Percentiles rank a stretch among this genome's conserved stretches.
Evolutionary conservation across 306 rosid species (phyloP).

Genomic region (Begonia loranthoides): DNA sequence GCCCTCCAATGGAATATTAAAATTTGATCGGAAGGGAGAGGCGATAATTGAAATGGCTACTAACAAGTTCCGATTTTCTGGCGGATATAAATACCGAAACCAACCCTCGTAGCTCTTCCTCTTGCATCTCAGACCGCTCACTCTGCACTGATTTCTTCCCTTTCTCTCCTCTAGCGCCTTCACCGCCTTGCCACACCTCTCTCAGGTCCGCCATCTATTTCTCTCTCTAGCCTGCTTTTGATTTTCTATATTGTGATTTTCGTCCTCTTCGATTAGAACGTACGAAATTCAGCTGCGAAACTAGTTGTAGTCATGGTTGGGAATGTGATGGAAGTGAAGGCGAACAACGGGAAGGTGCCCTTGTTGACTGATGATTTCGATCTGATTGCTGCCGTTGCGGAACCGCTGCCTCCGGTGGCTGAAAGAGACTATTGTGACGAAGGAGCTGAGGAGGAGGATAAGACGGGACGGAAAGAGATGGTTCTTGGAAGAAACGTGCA

Average conservation of each 20-base stretch:
- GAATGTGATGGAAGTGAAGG: conserved; percentile 5
- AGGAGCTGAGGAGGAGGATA: not conserved
- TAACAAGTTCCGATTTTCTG: too few relatives aligned
- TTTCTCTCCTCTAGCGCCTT: not conserved
- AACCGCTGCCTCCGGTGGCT: conserved; percentile 25
- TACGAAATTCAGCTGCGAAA: not conserved
- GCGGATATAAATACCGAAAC: too few relatives aligned
- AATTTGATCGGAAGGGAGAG: too few relatives aligned
- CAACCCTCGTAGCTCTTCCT: too few relatives aligned
- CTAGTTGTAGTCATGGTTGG: conserved; percentile 11
- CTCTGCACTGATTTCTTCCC: too few relatives aligned
- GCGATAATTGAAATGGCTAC: too few relatives aligned
- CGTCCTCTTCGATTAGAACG: not conserved
- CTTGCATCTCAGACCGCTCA: too few relatives aligned
- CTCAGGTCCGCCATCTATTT: not conserved
- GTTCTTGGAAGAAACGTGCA: conserved; percentile 60
- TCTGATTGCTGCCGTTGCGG: conserved; percentile 18
- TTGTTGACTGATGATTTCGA: conserved; percentile 15
- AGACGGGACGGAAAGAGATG: conserved; percentile 27
- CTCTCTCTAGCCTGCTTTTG: not conserved
- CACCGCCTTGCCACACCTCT: not conserved
- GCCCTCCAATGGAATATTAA: too few relatives aligned
- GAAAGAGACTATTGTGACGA: conserved; percentile 2
- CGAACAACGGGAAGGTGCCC: conserved; percentile 5
- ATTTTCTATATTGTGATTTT: not conserved